Evolutionary conservation across 495 filamentous ascomycete genomes (phyloP).

Genomic region (Aspergillus avenaceus): DNA sequence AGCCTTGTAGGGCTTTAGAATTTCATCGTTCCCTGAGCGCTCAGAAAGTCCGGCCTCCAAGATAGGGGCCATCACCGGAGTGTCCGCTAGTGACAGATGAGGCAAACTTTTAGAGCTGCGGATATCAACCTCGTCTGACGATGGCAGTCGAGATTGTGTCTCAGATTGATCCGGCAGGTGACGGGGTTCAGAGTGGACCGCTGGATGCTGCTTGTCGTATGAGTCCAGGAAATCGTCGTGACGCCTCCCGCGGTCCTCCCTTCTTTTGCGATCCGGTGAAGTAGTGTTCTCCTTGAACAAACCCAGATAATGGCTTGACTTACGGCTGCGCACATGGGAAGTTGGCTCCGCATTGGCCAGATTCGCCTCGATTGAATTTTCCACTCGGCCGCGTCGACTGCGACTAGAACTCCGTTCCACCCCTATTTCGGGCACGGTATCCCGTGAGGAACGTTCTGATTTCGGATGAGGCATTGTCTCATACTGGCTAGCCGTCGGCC

Average conservation of each 20-base stretch:
- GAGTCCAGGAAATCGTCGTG: constrained; percentile 4
- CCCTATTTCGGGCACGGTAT: constrained; percentile 11
- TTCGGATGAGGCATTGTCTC: constrained; percentile 19
- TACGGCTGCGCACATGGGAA: constrained; percentile 80
- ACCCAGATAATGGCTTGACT: constrained; percentile 87
- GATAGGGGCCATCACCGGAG: constrained; percentile 19
- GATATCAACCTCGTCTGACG: constrained; percentile 11
- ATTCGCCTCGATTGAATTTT: constrained; percentile 80
- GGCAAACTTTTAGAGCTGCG: constrained; percentile 29
- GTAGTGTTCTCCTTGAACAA: constrained; percentile 87
- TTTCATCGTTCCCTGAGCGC: constrained; percentile 20
- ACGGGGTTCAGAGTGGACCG: constrained; percentile 7
- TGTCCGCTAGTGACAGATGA: constrained; percentile 27
- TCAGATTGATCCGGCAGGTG: constrained; percentile 6
- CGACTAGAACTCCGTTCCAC: constrained; percentile 40
- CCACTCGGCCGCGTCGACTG: constrained; percentile 52
- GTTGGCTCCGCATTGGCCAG: constrained; percentile 66
- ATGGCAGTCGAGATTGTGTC: not conserved
- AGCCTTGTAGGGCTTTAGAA: constrained; percentile 21
- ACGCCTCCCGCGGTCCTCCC: constrained; percentile 30
- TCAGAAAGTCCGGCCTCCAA: constrained; percentile 2
- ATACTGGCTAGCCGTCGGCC: constrained; percentile 11
- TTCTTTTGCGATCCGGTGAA: constrained; percentile 44
- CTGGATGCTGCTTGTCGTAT: constrained; percentile 6
- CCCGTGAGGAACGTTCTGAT: constrained; percentile 12